Evolutionary conservation across 2,329 filamentous ascomycete genomes (phyloP).

Genomic region (Elsinoe australis): DNA sequence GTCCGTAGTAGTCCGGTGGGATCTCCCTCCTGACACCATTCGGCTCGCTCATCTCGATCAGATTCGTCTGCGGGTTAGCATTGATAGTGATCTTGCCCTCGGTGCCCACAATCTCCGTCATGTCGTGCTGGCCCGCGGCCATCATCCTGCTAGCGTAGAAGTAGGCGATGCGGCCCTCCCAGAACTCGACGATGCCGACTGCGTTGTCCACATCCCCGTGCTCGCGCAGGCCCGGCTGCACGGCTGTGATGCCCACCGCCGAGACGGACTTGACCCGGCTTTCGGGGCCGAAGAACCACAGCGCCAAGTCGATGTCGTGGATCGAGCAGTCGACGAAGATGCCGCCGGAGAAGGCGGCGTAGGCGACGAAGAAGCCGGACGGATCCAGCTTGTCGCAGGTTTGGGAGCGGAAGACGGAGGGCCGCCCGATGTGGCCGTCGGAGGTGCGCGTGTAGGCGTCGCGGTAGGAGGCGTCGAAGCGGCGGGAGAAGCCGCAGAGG

Average conservation of each 20-base stretch:
- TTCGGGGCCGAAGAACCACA: constrained; percentile 56
- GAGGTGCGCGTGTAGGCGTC: constrained; percentile 49
- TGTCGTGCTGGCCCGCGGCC: constrained; percentile 59
- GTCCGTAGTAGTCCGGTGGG: constrained; percentile 54
- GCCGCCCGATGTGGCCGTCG: constrained; percentile 50
- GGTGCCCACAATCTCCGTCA: constrained; percentile 60
- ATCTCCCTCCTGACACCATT: constrained; percentile 52
- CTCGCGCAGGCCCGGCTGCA: constrained; percentile 50
- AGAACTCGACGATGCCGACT: constrained; percentile 59
- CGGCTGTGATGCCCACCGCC: constrained; percentile 51
- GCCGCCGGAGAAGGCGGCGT: constrained; percentile 57
- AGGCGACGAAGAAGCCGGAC: constrained; percentile 59
- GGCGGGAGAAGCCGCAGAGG: constrained; percentile 58
- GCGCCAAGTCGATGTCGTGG: constrained; percentile 60
- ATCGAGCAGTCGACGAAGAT: constrained; percentile 66
- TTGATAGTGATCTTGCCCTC: constrained; percentile 57
- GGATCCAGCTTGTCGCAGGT: constrained; percentile 61
- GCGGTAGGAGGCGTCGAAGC: constrained; percentile 60
- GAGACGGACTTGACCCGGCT: constrained; percentile 49
- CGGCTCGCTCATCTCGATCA: constrained; percentile 49
- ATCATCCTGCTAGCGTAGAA: constrained; percentile 60
- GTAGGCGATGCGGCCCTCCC: constrained; percentile 55
- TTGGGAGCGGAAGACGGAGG: constrained; percentile 55
- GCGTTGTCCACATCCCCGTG: constrained; percentile 57
- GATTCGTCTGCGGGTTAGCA: constrained; percentile 47